Evolutionary conservation across 1,284 basidiomycete genomes (phyloP), one percentile per base, ranked within the genome.

Genomic region (Rhodotorula sp.): DNA sequence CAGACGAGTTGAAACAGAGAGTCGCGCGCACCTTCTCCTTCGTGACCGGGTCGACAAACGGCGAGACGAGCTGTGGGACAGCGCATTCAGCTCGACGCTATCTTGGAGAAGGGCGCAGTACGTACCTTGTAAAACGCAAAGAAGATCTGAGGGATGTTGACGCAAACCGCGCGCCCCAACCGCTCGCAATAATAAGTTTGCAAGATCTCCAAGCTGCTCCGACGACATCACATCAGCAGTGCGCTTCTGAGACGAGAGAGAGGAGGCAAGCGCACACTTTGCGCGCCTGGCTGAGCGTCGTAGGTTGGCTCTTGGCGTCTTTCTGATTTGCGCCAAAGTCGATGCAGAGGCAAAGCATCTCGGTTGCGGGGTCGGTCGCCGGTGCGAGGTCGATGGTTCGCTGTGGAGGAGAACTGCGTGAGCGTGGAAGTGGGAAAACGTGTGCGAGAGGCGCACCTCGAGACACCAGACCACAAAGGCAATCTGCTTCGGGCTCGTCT

Each of bases 381-480:
- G 74, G 74, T 6, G 77, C 73, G 46, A 80, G 78, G 71, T 80
- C 79, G 59, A 80, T 76, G 65, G 79, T 79, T 30, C 80, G 79
- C 76, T 61, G 27, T 11, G 11, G 7, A 20, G n/a, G 17, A 76
- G 73, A 54, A 70, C 75, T 8, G 13, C n/a, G 48, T 75, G 73
- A 68, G 74, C 70, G 62, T 76, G 51, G n/a, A 11, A 47, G 49
- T 17, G 27, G 8, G 57, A 54, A 19, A 27, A 29, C 9, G 29
- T 29, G 32, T 4, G 52, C 55, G 36, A 77, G 67, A 13, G 75
- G 74, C 49, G 72, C 74, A 66, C 69, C 51, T 82, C 81, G 29
- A 82, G 74, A 65, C 79, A 78, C 80, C 80, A 82, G 6, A 82
- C 80, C 44, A 81, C 80, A 54, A 78, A 81, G 49, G 79, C 76